A percentile compares a stretch with the other conserved stretches of the same genome.
Conservation (phyloP, 1,284 basidiomycete species). For the Marasmius fiardii region DNA sequence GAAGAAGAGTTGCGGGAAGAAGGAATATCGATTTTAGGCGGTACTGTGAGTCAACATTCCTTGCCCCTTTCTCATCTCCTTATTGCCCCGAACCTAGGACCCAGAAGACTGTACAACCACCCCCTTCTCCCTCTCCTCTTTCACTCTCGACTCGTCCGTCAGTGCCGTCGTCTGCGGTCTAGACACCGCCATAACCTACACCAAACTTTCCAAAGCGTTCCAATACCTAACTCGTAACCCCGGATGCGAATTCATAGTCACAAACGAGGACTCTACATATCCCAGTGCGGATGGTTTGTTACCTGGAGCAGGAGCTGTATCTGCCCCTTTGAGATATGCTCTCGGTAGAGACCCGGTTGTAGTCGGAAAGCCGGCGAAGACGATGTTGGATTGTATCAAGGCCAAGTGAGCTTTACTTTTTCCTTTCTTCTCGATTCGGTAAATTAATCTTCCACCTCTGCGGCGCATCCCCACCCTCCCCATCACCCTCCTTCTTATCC, state of each 20-base stretch:
- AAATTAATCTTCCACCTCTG: not conserved
- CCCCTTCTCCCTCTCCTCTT: conserved; percentile 68
- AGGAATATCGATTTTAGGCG: conserved; percentile 80
- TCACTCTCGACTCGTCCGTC: conserved; percentile 74
- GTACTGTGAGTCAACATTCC: conserved; percentile 61
- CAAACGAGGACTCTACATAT: conserved; percentile 91
- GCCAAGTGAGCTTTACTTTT: conserved; percentile 68
- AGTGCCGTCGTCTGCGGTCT: conserved; percentile 91
- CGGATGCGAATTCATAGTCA: conserved; percentile 84
- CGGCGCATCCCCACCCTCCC: not conserved
- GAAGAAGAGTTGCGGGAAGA: conserved; percentile 91
- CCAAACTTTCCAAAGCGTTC: conserved; percentile 91
- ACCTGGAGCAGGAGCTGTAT: conserved; percentile 82
- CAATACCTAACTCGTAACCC: conserved; percentile 83
- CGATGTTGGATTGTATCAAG: conserved; percentile 93
- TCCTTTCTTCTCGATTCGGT: not conserved
- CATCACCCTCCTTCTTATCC: no score
- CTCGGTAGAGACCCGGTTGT: conserved; percentile 69
- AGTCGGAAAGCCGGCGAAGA: conserved; percentile 89
- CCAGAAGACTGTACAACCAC: conserved; percentile 78
- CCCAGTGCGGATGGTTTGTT: conserved; percentile 72
- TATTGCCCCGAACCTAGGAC: conserved; percentile 47
- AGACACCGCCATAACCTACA: conserved; percentile 82
- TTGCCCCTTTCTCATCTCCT: not conserved
- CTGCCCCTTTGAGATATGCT: conserved; percentile 77